Conservation (phyloP, 2,329 filamentous ascomycete species). For the Penicillium brasilianum region DNA sequence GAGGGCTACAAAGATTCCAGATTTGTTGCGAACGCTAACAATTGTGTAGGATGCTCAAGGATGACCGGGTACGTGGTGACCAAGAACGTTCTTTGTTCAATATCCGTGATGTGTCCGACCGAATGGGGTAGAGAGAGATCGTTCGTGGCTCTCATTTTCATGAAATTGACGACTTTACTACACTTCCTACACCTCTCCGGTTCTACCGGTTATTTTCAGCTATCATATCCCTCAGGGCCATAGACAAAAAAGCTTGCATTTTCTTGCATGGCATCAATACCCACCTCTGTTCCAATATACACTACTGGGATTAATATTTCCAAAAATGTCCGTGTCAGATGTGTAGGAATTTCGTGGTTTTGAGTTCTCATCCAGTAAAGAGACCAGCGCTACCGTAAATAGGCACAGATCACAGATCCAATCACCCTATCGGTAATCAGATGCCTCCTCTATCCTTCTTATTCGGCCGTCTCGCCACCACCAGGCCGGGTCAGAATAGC, state of each 20-base stretch:
- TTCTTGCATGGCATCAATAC: constrained; percentile 25
- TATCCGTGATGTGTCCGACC: constrained; percentile 73
- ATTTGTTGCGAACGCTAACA: constrained; percentile 19
- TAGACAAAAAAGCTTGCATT: constrained; percentile 16
- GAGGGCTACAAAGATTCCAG: background rate
- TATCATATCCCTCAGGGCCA: constrained; percentile 5
- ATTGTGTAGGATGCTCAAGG: constrained; percentile 76
- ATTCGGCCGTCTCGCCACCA: constrained; percentile 43
- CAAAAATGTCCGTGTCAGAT: background rate
- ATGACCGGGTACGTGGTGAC: constrained; percentile 73
- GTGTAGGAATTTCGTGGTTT: constrained; percentile 29
- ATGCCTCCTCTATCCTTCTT: constrained; percentile 15
- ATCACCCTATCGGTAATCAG: constrained; percentile 31
- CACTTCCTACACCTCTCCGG: constrained; percentile 18
- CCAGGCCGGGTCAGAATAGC: constrained; percentile 72
- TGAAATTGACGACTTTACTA: constrained; percentile 40
- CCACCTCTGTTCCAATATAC: constrained; percentile 23
- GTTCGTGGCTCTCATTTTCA: constrained; percentile 23
- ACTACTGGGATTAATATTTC: constrained; percentile 11
- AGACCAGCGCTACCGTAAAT: constrained; percentile 35
- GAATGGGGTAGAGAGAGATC: constrained; percentile 67
- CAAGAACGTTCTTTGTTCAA: constrained; percentile 73
- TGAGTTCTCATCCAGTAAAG: constrained; percentile 27
- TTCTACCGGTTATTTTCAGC: constrained; percentile 1
- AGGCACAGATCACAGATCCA: constrained; percentile 26